phyloP scores from a whole-genome alignment of 352 stramenopile genomes.

The Phytopythium oedochilum region DNA sequence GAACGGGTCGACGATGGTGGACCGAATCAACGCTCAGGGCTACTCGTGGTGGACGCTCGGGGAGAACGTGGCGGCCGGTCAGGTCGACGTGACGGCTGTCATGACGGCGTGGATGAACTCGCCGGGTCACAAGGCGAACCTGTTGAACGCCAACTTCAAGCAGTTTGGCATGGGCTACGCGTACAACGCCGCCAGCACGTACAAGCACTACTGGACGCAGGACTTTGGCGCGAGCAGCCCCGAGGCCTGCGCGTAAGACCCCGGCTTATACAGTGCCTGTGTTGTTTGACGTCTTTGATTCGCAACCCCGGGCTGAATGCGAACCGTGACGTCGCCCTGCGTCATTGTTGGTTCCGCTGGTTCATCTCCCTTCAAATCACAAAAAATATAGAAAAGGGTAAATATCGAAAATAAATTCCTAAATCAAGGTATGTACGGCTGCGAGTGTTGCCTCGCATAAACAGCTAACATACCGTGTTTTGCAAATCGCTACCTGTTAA shows the following conservation, averaged over 20 bases:
- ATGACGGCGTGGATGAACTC: conserved; percentile 56
- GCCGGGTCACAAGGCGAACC: conserved; percentile 31
- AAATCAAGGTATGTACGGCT: too few species aligned
- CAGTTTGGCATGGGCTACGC: conserved; percentile 34
- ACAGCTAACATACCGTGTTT: background rate
- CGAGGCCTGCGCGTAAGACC: conserved; percentile 11
- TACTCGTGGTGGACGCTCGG: conserved; percentile 32
- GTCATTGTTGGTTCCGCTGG: background rate
- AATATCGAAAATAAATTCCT: too few species aligned
- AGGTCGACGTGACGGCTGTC: conserved; percentile 28
- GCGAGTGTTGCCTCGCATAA: too few species aligned
- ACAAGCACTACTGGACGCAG: conserved; percentile 62
- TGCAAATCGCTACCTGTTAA: background rate
- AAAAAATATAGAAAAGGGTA: background rate
- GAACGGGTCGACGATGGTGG: conserved; percentile 33
- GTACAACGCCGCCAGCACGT: conserved; percentile 28
- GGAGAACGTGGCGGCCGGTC: conserved; percentile 52
- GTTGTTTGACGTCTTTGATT: too few species aligned
- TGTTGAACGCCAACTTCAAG: conserved; percentile 24
- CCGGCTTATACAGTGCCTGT: background rate
- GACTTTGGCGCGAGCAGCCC: conserved; percentile 30
- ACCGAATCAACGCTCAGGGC: conserved; percentile 25
- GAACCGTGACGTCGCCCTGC: background rate
- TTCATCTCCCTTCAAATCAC: background rate
- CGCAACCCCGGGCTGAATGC: too few species aligned